Base-by-base conservation (phyloP, 2,329 filamentous ascomycete genomes). In the Orbilia ellipsospora region DNA sequence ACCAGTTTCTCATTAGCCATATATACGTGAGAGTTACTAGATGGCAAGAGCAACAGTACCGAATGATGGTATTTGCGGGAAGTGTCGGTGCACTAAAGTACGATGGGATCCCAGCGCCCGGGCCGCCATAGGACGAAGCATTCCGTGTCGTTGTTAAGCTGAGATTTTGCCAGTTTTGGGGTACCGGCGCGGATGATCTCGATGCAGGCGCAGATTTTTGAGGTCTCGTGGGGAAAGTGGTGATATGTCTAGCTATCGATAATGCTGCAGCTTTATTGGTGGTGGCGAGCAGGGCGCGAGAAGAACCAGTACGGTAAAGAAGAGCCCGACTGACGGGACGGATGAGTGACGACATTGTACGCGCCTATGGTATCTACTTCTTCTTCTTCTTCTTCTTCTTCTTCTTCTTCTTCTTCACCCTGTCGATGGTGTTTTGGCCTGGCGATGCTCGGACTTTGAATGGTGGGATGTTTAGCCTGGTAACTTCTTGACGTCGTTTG, bases 31-130 rank as follows among this genome's bases (percentile, higher is more conserved):
- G 2, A 36, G 10, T 36, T 36, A 36, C 31, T 36, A 1, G 51
- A 26, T 31, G 36, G 56, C 13, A 13, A 45, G 15, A 13, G 7
- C 16, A 16, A 52, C 57, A 68, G 51, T 56, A 80, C 79, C 94
- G 92, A 80, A 99, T 86, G 77, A 99, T 86, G 2, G 95, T 99
- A 84, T 99, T 99, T 79, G 94, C 92, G 28, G 95, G 95, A 62
- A 97, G 86, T 20, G 78, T 78, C 40, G 64, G 86, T 83, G 52
- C 65, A 44, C 59, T 63, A 40, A 76, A 74, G 36, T 74, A 74
- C 4, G 70, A 74, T 18, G 69, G 64, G 15, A 40, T 40, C 10
- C 51, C 23, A 4, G 54, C 54, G 45, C 40, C n/a, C 52, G 51
- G 64, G 15, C 54, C 20, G 7, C 36, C 45, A 28, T 68, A 74